Evolutionary conservation across 768 basidiomycete genomes (phyloP).

Genomic region (Serpula lacrymans): DNA sequence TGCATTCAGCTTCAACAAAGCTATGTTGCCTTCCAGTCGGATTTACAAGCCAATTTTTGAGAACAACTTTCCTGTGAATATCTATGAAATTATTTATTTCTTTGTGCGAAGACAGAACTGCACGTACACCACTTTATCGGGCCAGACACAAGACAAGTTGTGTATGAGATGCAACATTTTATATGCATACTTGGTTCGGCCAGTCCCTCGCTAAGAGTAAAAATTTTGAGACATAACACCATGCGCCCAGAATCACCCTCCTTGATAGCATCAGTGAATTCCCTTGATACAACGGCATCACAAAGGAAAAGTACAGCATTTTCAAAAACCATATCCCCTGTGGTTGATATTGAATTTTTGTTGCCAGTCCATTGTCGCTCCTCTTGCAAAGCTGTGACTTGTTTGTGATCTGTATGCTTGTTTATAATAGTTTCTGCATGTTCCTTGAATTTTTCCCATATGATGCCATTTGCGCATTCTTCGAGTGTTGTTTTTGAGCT

Average conservation of each 20-base stretch:
- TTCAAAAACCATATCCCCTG: conserved; percentile 21
- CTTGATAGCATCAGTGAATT: conserved; percentile 27
- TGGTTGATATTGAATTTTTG: too few species aligned
- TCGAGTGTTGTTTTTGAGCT: conserved; percentile 7
- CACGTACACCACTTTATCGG: conserved; percentile 19
- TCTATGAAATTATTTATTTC: background rate
- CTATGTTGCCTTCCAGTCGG: conserved; percentile 16
- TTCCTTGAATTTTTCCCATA: conserved; percentile 2
- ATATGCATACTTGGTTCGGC: conserved; percentile 27
- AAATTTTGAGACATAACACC: conserved; percentile 18
- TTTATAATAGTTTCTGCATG: conserved; percentile 2
- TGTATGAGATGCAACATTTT: conserved; percentile 28
- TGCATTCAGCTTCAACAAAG: conserved; percentile 30
- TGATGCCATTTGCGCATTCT: conserved; percentile 1
- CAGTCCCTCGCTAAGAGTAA: conserved; percentile 21
- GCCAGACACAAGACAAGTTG: conserved; percentile 23
- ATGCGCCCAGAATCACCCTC: conserved; percentile 26
- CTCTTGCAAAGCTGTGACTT: background rate
- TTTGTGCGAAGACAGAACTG: background rate
- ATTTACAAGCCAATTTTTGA: too few species aligned
- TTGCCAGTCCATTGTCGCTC: background rate
- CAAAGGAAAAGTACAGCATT: conserved; percentile 25
- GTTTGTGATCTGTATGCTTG: background rate
- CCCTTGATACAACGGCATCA: conserved; percentile 21
- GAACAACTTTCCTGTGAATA: conserved; percentile 18